Percentiles rank a stretch among this genome's conserved stretches.
phyloP scores from a whole-genome alignment of 345 rosid genomes.

The Brassica rapa region DNA sequence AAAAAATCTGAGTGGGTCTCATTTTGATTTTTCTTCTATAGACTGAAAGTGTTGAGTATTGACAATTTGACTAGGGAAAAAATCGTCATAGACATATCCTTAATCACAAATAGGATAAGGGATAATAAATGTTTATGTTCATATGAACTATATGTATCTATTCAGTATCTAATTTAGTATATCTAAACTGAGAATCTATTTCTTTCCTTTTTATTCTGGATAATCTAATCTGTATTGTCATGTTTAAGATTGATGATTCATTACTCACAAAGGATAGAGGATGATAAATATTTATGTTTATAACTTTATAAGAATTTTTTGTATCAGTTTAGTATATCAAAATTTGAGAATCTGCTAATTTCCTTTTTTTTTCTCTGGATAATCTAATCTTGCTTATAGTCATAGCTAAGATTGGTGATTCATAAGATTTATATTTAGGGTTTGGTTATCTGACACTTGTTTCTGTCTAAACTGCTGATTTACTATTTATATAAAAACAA shows the following conservation, averaged over 20 bases:
- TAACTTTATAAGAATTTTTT: not conserved
- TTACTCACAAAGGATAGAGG: not conserved
- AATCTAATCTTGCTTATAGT: not conserved
- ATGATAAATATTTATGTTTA: not conserved
- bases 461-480: not conserved
- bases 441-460: not conserved
- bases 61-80: not conserved
- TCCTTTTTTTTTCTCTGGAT: not conserved
- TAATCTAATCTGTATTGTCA: not conserved
- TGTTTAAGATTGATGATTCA: not conserved
- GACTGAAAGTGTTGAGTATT: conserved; percentile 11
- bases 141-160: not conserved
- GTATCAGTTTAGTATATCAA: not conserved
- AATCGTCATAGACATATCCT: not conserved
- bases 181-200: not conserved
- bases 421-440: not conserved
- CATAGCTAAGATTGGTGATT: not conserved
- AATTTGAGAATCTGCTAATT: not conserved
- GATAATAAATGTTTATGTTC: not conserved
- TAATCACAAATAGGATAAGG: not conserved
- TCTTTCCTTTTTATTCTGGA: not conserved
- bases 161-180: not conserved
- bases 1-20: conserved; percentile 18
- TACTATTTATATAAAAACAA: not conserved
- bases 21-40: not conserved